A percentile compares a stretch with the other conserved stretches of the same genome.
These are phyloP conservation scores for Diplodia seriata DNA, from an alignment of 2,329 filamentous ascomycete species.

Conservation along the genomic window DNA sequence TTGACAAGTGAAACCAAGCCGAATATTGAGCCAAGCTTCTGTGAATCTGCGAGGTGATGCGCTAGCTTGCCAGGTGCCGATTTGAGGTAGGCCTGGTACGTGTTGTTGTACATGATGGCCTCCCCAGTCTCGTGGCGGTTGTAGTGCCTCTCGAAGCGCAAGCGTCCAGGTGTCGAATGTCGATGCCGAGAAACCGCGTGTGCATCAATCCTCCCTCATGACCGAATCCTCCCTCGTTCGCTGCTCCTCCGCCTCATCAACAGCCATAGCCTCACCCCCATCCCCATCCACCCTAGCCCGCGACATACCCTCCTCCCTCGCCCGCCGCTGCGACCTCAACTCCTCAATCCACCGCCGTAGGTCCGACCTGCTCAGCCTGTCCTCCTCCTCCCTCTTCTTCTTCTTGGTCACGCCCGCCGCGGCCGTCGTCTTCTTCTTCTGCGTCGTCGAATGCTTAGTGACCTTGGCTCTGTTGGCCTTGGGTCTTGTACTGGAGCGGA, in stretches of 20 bases:
- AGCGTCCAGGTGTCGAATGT: constrained; percentile 54
- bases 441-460: no score
- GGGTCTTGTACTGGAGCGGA: no score
- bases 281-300: not conserved
- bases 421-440: no score
- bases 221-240: not conserved
- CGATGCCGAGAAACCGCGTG: not conserved
- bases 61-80: constrained; percentile 52
- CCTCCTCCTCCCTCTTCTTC: no score
- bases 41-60: constrained; percentile 56
- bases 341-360: not conserved
- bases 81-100: constrained; percentile 65
- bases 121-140: constrained; percentile 48
- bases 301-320: not conserved
- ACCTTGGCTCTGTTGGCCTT: no score
- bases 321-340: no score
- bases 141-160: constrained; percentile 61
- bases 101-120: constrained; percentile 62
- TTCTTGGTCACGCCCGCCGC: no score
- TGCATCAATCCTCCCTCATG: not conserved
- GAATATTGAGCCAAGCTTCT: constrained; percentile 49
- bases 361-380: no score
- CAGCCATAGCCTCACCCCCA: not conserved
- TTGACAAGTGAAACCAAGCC: no score
- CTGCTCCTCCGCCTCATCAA: not conserved